phyloP scores from a whole-genome alignment of 2,329 filamentous ascomycete species.

The Setomelanomma holmii region DNA sequence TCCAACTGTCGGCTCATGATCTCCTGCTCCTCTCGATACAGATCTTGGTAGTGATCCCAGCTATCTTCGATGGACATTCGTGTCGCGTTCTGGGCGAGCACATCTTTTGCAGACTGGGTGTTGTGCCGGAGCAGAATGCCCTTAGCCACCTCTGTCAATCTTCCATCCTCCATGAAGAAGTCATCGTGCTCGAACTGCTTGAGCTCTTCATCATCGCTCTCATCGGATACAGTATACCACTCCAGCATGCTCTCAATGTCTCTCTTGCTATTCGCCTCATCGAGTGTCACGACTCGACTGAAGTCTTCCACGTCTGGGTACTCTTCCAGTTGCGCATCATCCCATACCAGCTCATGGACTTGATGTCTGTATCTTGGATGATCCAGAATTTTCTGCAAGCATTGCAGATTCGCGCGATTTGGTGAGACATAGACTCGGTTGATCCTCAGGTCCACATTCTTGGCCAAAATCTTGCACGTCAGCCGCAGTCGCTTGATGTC shows the following conservation, averaged over 20 bases:
- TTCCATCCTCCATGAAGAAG: slow-evolving; percentile 15
- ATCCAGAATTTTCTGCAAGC: slow-evolving; percentile 47
- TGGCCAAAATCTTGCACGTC: slow-evolving; percentile 18
- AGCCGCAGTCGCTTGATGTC: slow-evolving; percentile 34
- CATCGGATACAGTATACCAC: not conserved
- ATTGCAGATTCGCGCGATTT: slow-evolving; percentile 49
- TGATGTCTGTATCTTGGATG: slow-evolving; percentile 41
- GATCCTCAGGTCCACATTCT: slow-evolving; percentile 35
- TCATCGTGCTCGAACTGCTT: slow-evolving; percentile 16
- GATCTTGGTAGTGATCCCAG: slow-evolving; percentile 36
- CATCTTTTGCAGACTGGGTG: slow-evolving; percentile 17
- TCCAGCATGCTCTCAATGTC: slow-evolving; percentile 17
- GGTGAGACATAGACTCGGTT: slow-evolving; percentile 52
- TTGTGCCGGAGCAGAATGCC: slow-evolving; percentile 18
- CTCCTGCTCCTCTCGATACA: slow-evolving; percentile 44
- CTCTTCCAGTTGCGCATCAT: slow-evolving; percentile 43
- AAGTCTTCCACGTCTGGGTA: slow-evolving; percentile 22
- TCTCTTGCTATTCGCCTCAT: slow-evolving; percentile 16
- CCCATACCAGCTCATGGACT: slow-evolving; percentile 52
- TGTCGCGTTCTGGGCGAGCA: slow-evolving; percentile 21
- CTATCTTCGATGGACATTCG: slow-evolving; percentile 32
- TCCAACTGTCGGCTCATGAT: slow-evolving; percentile 39
- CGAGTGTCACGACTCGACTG: slow-evolving; percentile 16
- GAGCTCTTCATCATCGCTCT: slow-evolving; percentile 9
- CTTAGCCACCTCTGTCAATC: slow-evolving; percentile 25